Percentiles rank a stretch among this genome's conserved stretches.
Conservation (phyloP, 2,329 filamentous ascomycete species). For the Trichoderma lentiforme region DNA sequence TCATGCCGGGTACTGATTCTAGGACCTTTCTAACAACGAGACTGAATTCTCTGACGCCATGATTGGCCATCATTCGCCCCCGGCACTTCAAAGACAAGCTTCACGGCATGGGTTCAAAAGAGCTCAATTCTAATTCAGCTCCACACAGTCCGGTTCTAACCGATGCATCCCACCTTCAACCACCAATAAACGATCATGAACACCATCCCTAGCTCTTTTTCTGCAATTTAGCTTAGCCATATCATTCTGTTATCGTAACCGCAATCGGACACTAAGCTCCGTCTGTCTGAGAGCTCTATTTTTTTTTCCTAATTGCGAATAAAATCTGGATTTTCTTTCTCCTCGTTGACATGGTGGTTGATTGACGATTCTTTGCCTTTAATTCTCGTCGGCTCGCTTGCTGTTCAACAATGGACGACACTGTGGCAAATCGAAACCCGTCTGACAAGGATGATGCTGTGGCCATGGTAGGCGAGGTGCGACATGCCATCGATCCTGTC, state of each 20-base stretch:
- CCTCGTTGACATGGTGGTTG: neutral
- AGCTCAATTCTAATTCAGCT: neutral
- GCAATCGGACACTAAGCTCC: conserved; percentile 1
- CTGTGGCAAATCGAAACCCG: neutral
- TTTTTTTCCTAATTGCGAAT: neutral
- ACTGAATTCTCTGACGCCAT: neutral
- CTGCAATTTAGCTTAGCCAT: conserved; percentile 1
- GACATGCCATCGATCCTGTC: conserved; percentile 51
- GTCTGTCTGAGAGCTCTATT: neutral
- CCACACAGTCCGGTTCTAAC: conserved; percentile 1
- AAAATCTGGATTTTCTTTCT: neutral
- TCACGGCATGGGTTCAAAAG: neutral
- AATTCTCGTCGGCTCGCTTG: neutral
- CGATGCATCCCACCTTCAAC: neutral
- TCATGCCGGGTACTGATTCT: too few relatives aligned
- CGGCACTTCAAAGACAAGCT: neutral
- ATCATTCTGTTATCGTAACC: neutral
- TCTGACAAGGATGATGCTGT: conserved; percentile 36
- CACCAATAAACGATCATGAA: conserved; percentile 5
- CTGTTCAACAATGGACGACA: neutral
- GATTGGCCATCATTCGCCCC: neutral
- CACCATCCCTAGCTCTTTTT: neutral
- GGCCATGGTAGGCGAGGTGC: conserved; percentile 56
- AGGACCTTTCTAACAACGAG: too few relatives aligned
- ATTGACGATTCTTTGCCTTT: neutral